Evolutionary conservation across 257 asterid genomes (phyloP).

Genomic region (Solanum pennellii): DNA sequence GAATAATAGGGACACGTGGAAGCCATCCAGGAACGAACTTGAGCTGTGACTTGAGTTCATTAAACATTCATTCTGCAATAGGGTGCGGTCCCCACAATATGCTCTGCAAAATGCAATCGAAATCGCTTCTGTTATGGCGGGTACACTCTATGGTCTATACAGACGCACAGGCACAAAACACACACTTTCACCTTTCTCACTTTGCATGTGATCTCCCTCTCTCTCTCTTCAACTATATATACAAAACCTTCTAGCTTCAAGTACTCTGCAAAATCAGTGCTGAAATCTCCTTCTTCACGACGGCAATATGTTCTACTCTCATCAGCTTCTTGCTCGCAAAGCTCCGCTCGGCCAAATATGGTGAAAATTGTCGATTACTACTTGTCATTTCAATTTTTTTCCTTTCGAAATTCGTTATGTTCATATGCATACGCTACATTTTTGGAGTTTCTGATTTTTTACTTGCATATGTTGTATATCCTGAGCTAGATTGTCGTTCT

Average conservation of each 20-base stretch:
- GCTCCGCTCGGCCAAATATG: not conserved
- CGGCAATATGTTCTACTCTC: slow-evolving; percentile 68
- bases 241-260: not conserved
- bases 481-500: not conserved
- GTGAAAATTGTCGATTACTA: not conserved
- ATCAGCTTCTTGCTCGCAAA: slow-evolving; percentile 1
- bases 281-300: not conserved
- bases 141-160: not conserved
- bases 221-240: not conserved
- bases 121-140: not conserved
- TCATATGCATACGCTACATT: not conserved
- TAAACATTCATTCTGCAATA: not conserved
- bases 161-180: not conserved
- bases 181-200: not conserved
- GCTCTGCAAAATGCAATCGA: not conserved
- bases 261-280: not conserved
- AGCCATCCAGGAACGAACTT: not conserved
- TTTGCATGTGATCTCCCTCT: not conserved
- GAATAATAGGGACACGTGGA: not conserved
- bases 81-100: not conserved
- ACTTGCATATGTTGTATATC: not conserved
- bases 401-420: not conserved
- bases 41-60: not conserved
- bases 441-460: not conserved
- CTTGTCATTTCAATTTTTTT: not conserved